Evolutionary conservation across 2,329 filamentous ascomycete genomes (phyloP).

Genomic region (Pleoardoris graminearum): DNA sequence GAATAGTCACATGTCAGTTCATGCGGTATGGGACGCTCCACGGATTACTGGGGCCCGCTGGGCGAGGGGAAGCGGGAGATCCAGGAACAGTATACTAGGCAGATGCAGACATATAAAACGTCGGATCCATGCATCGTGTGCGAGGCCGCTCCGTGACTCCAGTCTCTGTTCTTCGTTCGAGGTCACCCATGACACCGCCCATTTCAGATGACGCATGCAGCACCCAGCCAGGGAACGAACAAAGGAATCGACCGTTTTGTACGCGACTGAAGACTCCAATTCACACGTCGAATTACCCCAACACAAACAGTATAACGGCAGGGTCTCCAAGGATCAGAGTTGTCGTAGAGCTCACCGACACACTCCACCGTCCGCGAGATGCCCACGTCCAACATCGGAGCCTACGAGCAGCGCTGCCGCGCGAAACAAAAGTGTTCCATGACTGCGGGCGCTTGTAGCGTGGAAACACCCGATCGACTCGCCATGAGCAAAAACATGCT

Average conservation of each 20-base stretch:
- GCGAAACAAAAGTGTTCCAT: conserved; percentile 5
- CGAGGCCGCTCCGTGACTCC: neutral
- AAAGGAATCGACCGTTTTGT: neutral
- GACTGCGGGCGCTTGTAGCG: conserved; percentile 3
- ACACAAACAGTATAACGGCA: neutral
- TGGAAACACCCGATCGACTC: neutral
- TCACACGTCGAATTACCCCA: neutral
- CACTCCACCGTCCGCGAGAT: neutral
- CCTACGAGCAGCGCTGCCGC: conserved; percentile 8
- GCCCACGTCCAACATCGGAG: conserved; percentile 1
- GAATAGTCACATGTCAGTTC: conserved; percentile 1
- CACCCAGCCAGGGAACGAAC: too few relatives aligned
- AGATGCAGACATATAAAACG: neutral
- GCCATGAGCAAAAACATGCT: conserved; percentile 7
- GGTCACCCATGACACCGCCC: neutral
- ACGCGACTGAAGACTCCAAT: too few relatives aligned
- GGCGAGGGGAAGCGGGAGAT: conserved; percentile 3
- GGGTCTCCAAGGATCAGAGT: neutral
- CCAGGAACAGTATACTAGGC: conserved; percentile 3
- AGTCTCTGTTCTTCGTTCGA: neutral
- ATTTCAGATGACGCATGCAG: too few relatives aligned
- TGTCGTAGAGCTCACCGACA: neutral
- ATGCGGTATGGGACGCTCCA: conserved; percentile 2
- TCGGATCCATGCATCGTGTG: neutral
- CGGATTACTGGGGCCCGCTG: conserved; percentile 1